Evolutionary conservation across 495 filamentous ascomycete genomes (phyloP), one percentile per base, ranked within the genome.

Genomic region (Clavariopsis aquatica): DNA sequence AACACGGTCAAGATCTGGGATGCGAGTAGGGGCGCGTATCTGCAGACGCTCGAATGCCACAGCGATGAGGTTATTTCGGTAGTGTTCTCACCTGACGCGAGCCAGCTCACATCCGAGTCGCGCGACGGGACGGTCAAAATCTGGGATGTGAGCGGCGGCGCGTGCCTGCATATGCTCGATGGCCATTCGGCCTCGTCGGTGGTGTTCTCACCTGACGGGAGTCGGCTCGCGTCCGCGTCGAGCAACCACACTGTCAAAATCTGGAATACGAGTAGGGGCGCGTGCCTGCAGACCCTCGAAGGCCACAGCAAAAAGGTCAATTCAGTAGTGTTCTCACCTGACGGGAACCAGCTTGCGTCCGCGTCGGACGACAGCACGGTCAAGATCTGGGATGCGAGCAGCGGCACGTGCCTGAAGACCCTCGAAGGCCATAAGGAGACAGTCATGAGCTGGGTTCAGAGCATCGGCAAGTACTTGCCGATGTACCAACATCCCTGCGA

Each of bases 21-120:
- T 47, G 22, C 22, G 20, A 19, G 52, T 19, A 57, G n/a, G n/a
- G n/a, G 71, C 24, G 41, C 62, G 10, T 62, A 66, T 54, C 65
- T 69, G 2, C 59, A 71, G 47, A 76, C 62, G 22, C 69, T 73
- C 17, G 64, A 72, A 51, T 71, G 72, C 17, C 71, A 75, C 72
- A 65, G 52, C 58, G 52, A 31, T 36, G 19, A 1, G 5, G 34
- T 55, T 38, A 4, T 1, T 5, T 64, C 64, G 26, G 52, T 68
- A 23, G 52, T 52, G 49, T 68, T 68, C 52, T 68, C 64, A 17
- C 38, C 45, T 20, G 64, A 68, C 64, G 52, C 56, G n/a, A 26
- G 29, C 12, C 45, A 47, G 59, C 59, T 68, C 1, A 52, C 51
- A 22, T 69, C 61, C 13, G 65, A 52, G 26, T 64, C 60, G 13